phyloP scores from a whole-genome alignment of 768 basidiomycete species.

The Guyanaporus albipodus region DNA sequence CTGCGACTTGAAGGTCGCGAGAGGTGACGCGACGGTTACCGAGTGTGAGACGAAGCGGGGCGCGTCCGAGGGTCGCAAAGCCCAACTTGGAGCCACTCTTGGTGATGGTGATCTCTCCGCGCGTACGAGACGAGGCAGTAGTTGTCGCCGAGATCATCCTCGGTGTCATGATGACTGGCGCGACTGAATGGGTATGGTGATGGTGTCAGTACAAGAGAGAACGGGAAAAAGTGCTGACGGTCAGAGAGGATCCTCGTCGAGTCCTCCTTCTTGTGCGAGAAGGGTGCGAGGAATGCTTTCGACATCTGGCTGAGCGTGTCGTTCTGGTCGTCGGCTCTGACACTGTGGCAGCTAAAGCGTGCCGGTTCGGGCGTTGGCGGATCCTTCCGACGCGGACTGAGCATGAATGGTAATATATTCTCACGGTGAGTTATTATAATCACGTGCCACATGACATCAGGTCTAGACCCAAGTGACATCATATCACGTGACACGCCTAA shows the following conservation, averaged over 20 bases:
- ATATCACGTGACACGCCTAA: constrained; percentile 26
- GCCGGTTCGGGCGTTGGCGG: no score
- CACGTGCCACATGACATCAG: constrained; percentile 26
- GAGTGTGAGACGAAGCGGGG: constrained; percentile 65
- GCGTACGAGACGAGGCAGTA: constrained; percentile 55
- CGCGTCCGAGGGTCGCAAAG: constrained; percentile 77
- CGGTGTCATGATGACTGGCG: constrained; percentile 88
- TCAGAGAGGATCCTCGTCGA: constrained; percentile 72
- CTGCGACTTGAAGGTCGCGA: constrained; percentile 78
- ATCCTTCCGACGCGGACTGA: constrained; percentile 21
- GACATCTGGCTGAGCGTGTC: no score
- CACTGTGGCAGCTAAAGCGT: no score
- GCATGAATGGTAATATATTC: constrained; percentile 7
- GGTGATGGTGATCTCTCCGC: constrained; percentile 30
- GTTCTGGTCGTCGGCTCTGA: no score
- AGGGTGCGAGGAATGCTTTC: constrained; percentile 68
- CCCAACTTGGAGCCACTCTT: constrained; percentile 44
- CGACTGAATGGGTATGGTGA: constrained; percentile 49
- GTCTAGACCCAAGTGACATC: constrained; percentile 30
- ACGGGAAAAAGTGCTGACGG: constrained; percentile 48
- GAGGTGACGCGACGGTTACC: constrained; percentile 70
- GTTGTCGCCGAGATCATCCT: constrained; percentile 71
- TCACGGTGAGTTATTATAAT: neutral
- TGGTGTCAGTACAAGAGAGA: neutral
- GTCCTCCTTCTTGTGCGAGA: constrained; percentile 53